phyloP scores from a whole-genome alignment of 305 asterid species.

The Fraxinus ornus region DNA sequence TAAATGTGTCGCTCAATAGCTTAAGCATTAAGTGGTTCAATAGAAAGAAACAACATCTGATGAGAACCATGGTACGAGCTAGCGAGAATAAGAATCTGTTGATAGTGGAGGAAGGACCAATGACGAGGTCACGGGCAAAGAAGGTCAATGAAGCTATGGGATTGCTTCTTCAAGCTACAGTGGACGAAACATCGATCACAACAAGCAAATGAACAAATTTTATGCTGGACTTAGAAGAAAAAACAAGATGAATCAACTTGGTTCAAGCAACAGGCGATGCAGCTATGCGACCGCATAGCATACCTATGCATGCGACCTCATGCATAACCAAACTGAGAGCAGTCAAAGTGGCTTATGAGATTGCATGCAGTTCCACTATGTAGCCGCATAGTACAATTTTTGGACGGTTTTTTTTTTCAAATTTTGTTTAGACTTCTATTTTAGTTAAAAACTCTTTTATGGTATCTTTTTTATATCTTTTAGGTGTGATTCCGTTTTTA shows the following conservation, averaged over 20 bases:
- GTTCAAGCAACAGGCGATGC: background rate
- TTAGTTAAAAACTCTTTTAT: no score
- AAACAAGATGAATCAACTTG: background rate
- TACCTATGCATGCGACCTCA: background rate
- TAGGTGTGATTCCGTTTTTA: background rate
- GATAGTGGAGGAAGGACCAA: background rate
- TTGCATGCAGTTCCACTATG: no score
- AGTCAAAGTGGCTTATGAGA: background rate
- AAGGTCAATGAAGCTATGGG: background rate
- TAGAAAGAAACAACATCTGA: background rate
- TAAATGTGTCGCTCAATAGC: background rate
- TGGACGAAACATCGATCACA: background rate
- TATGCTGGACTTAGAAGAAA: background rate
- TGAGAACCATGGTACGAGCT: background rate
- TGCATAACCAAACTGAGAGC: background rate
- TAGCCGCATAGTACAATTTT: no score
- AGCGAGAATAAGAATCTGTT: background rate
- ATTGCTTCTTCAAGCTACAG: background rate
- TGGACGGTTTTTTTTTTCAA: background rate
- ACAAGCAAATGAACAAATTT: background rate
- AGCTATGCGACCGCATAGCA: background rate
- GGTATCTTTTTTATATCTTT: no score
- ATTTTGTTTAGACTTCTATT: background rate
- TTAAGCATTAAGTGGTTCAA: background rate
- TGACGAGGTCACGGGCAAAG: background rate